Evolutionary conservation across 345 rosid genomes (phyloP).

Genomic region (Lagerstroemia speciosa): DNA sequence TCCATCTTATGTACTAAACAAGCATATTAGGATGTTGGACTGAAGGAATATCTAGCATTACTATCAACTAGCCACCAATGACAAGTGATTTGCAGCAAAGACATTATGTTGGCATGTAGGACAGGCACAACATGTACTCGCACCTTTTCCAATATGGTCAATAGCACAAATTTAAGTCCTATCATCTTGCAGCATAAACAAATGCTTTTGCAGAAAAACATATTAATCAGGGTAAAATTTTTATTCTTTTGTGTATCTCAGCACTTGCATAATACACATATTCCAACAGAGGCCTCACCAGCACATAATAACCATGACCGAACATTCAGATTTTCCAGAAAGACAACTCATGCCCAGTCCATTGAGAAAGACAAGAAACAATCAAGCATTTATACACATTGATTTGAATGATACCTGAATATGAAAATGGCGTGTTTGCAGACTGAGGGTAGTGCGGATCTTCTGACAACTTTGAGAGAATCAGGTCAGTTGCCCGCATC

Average conservation of each 20-base stretch:
- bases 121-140: not conserved
- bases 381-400: not conserved
- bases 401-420: conserved; percentile 50
- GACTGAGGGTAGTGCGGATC: conserved; percentile 81
- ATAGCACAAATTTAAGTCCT: not conserved
- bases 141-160: not conserved
- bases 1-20: not conserved
- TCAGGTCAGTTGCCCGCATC: conserved; percentile 80
- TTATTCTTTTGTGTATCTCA: not conserved
- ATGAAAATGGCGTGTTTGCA: conserved; percentile 75
- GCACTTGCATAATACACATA: not conserved
- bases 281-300: not conserved
- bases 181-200: not conserved
- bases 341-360: not conserved
- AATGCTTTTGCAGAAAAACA: not conserved
- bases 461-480: conserved; percentile 74
- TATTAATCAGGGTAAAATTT: not conserved
- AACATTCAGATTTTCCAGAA: not conserved
- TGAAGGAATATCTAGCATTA: not conserved
- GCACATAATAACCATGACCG: not conserved
- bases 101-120: not conserved
- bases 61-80: not conserved
- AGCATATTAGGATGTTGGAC: not conserved
- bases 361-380: not conserved
- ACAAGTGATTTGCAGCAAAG: not conserved